Evolutionary conservation across 2,329 filamentous ascomycete species (phyloP).

Genomic region (Talaromyces sp.): DNA sequence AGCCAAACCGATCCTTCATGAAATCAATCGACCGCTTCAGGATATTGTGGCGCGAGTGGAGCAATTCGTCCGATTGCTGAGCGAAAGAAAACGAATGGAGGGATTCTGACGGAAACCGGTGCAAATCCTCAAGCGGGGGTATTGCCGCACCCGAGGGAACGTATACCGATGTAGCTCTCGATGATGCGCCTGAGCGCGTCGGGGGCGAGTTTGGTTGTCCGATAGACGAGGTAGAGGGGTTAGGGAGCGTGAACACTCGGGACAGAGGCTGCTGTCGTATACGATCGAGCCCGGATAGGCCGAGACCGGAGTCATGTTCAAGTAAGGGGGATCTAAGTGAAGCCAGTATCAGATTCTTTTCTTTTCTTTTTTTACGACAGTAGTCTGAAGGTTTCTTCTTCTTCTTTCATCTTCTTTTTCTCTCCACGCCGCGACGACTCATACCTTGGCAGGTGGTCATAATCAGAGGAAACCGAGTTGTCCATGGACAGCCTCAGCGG

Average conservation of each 20-base stretch:
- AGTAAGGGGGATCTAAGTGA: constrained; percentile 68
- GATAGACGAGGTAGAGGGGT: constrained; percentile 60
- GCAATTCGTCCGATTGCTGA: constrained; percentile 85
- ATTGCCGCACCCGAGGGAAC: constrained; percentile 63
- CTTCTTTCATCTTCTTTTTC: background rate
- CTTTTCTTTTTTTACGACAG: background rate
- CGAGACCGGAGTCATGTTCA: constrained; percentile 83
- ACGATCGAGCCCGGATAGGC: constrained; percentile 79
- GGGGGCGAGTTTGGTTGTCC: constrained; percentile 63
- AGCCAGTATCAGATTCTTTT: constrained; percentile 11
- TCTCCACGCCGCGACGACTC: background rate
- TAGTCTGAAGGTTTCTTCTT: background rate
- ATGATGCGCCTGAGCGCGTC: constrained; percentile 60
- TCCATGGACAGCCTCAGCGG: constrained; percentile 73
- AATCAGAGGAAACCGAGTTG: constrained; percentile 57
- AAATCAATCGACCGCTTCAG: constrained; percentile 93
- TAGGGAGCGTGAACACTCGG: constrained; percentile 61
- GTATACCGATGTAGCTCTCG: constrained; percentile 49
- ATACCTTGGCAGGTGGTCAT: constrained; percentile 71
- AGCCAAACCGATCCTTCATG: constrained; percentile 86
- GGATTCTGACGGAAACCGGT: constrained; percentile 89
- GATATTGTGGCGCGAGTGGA: constrained; percentile 88
- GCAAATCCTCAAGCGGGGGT: constrained; percentile 76
- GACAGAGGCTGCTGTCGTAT: constrained; percentile 81
- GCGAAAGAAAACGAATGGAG: constrained; percentile 98